Evolutionary conservation across 2,329 filamentous ascomycete genomes (phyloP).

Genomic region (Penicillium sp.): DNA sequence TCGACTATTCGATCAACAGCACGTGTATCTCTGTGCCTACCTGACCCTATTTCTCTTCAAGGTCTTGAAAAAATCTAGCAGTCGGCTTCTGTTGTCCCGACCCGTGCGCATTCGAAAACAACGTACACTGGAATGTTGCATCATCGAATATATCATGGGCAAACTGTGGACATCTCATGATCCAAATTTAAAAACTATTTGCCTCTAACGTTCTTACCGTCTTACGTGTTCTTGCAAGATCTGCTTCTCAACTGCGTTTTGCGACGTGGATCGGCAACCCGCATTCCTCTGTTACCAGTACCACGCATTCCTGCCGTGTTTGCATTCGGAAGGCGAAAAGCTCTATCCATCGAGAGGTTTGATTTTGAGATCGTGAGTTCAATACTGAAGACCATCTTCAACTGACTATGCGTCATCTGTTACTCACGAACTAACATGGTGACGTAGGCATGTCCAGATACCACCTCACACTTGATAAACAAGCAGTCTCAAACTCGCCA

Average conservation of each 20-base stretch:
- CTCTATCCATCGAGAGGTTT: background rate
- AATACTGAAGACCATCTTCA: background rate
- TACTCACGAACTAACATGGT: conserved; percentile 3
- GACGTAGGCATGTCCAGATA: conserved; percentile 11
- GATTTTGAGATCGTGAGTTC: background rate
- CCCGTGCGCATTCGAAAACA: conserved; percentile 10
- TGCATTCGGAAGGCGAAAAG: conserved; percentile 11
- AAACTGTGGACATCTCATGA: background rate
- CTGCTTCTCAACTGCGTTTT: background rate
- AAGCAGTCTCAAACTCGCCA: background rate
- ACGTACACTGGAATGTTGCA: background rate
- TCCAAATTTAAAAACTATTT: background rate
- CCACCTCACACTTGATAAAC: background rate
- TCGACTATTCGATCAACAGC: background rate
- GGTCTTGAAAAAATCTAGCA: background rate
- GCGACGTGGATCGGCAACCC: background rate
- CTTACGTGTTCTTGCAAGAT: background rate
- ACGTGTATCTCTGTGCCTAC: conserved; percentile 1
- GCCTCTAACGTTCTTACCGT: background rate
- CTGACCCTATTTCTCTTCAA: background rate
- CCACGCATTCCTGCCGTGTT: conserved; percentile 10
- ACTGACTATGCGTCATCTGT: conserved; percentile 8
- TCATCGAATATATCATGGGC: conserved; percentile 1
- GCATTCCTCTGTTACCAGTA: conserved; percentile 13
- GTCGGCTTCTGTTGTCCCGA: background rate